Evolutionary conservation across 1,284 basidiomycete genomes (phyloP), one percentile per base, ranked within the genome.

Genomic region (Ganoderma meredithae): DNA sequence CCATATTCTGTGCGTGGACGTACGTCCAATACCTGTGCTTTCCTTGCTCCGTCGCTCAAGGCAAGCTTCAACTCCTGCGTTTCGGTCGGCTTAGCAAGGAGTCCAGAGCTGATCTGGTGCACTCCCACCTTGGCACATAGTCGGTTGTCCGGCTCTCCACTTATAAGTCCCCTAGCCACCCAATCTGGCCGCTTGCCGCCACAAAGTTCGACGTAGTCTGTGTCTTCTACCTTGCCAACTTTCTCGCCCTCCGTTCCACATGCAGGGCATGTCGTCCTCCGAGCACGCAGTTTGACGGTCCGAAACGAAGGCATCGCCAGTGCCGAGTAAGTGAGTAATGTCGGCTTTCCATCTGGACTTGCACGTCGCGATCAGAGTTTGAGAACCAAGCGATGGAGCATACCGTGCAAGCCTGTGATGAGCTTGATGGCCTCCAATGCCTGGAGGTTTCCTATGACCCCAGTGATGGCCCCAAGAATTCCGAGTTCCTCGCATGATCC

Each of bases 401-500:
- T 75, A 94, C 95, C 92, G 73, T 91, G 87, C 47, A 90, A 76
- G 0, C 90, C 94, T 0, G 88, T 83, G 15, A 98, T 81, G 39
- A 97, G 84, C 78, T 95, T 96, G 77, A 99, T 90, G 1, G 95
- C 87, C 79, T 98, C 97, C 17, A 95, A 79, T 0, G 97, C 98
- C 84, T 99, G 97, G 74, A 97, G 82, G 61, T 90, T 93, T 10
- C 98, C 98, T 33, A 99, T 94, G 25, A 96, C 84, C 0, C 98
- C 98, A 0, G 95, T 96, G 0, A 98, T 92, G 0, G 87, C 89
- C 0, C 97, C 97, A 53, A 99, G 82, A 2, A 99, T 93, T 1
- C 98, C 98, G 15, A 92, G 87, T 77, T 99, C 97, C 73, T 94
- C 95, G 75, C 98, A 99, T 15, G 90, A 90, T 6, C 92, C 92